Evolutionary conservation across 177 flowering plant genomes (phyloP), one percentile per base, ranked within the genome.

Genomic region (Vitis hybrid): DNA sequence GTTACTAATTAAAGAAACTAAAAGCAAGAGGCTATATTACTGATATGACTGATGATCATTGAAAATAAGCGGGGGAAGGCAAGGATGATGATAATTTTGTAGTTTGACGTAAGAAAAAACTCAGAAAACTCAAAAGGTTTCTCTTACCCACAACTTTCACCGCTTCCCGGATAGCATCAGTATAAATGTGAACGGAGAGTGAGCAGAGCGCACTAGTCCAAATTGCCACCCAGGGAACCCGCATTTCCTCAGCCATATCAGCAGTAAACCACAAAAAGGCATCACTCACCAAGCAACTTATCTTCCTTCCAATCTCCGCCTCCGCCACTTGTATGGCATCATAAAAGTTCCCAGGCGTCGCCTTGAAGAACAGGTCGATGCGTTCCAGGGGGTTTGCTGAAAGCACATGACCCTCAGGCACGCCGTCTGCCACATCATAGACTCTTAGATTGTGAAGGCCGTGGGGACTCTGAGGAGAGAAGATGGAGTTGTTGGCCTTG

Each of bases 141-240:
- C 3, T 24, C 28, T 24, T 24, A 24, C 28, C 28, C 28, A 24
- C 28, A 24, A 24, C 28, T 3, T 24, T 24, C 4, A 24, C 28
- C 28, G 28, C 28, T 24, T 24, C 28, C 28, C 28, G 71, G 15
- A 77, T 73, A 5, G 24, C 2, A 13, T 74, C 72, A 1, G 74
- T 58, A 12, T 74, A 52, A 19, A 74, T 0, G 47, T 78, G 75
- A 5, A 72, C 73, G 2, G 72, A 71, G 14, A 74, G 70, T 9
- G 38, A 5, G 11, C 17, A 33, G 1, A 72, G 69, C 24, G n/a
- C 13, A 5, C 69, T 3, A 1, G 22, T 15, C 68, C 72, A 72
- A 13, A 59, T 22, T 0, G 72, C 50, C 11, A 76, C 13, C 75
- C 75, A 76, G 6, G 79, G 51, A 52, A 68, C 51, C 1, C 54